Base-by-base conservation (phyloP, 2,329 filamentous ascomycete species). In the Epichloe elymi region DNA sequence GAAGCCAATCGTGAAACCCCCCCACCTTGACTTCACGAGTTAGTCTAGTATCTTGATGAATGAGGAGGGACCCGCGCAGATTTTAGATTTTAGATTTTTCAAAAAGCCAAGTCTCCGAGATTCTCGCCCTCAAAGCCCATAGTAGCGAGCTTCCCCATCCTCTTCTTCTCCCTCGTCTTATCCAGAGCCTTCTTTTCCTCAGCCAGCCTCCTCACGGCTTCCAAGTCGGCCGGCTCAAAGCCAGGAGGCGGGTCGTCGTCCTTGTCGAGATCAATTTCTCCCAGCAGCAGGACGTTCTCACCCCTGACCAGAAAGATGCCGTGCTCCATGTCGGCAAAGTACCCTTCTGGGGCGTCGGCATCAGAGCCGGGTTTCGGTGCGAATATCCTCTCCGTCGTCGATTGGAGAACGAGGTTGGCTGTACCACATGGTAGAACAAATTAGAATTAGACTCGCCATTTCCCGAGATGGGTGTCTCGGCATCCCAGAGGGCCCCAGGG, bases 341-440 rank as follows among this genome's bases (percentile, higher is more conserved):
- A 65, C 63, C 59, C 70, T 54, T 58, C 65, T 51, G 57, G 67
- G 46, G 64, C 54, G 49, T 67, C 59, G 54, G 65, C 55, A 47
- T 68, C 61, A 52, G 65, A 63, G 45, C 63, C 63, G 42, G 65
- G 79, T 64, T 70, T 65, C 4, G 71, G 67, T 15, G 82, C 81
- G 65, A 91, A 96, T 59, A 95, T 80, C 52, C 93, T 82, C 71
- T 98, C 93, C 57, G 88, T 76, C 26, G 93, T 96, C 60, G 89
- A 88, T 69, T 96, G 90, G 48, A 98, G 82, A 55, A 97, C 88
- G 54, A 98, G 78, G 67, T 98, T 98, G 59, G 90, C 91, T 95
- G 63, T 23, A 10, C 15, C 20, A 17, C 4, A 20, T 17, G 17
- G 46, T 50, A 33, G 26, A 26, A 39, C 38, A 33, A 12, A n/a